Percentiles rank a stretch among this genome's conserved stretches.
These are phyloP conservation scores for Fusarium nygamai DNA, from an alignment of 2,329 filamentous ascomycete species.

Conservation along the genomic window DNA sequence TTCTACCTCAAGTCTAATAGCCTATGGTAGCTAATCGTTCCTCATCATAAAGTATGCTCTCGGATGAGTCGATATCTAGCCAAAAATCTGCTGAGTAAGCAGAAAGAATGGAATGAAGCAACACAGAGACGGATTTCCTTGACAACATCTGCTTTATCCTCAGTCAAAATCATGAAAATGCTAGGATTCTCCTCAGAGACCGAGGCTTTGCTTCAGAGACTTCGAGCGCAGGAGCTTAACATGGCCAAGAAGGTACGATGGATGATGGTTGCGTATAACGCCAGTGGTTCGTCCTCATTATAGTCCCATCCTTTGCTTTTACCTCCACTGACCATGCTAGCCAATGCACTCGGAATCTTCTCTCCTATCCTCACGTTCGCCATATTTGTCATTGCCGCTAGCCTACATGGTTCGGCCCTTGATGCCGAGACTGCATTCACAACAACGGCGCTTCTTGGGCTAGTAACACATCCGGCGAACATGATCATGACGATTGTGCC, in stretches of 20 bases:
- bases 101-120: background rate
- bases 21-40: fast-evolving
- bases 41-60: fast-evolving
- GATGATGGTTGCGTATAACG: background rate
- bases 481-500: background rate
- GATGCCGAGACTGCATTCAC: background rate
- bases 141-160: background rate
- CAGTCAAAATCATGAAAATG: background rate
- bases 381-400: background rate
- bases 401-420: background rate
- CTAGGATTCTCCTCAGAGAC: background rate
- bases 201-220: background rate
- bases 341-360: background rate
- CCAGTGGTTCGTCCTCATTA: too few species aligned
- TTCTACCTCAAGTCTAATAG: fast-evolving
- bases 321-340: background rate
- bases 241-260: background rate
- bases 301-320: too few species aligned
- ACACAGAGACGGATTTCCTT: background rate
- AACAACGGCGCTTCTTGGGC: background rate
- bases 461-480: background rate
- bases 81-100: background rate
- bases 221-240: background rate
- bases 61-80: background rate
- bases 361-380: background rate